Conservation (phyloP, 176 grass and related monocot genomes). For the Neostapfia colusana region DNA sequence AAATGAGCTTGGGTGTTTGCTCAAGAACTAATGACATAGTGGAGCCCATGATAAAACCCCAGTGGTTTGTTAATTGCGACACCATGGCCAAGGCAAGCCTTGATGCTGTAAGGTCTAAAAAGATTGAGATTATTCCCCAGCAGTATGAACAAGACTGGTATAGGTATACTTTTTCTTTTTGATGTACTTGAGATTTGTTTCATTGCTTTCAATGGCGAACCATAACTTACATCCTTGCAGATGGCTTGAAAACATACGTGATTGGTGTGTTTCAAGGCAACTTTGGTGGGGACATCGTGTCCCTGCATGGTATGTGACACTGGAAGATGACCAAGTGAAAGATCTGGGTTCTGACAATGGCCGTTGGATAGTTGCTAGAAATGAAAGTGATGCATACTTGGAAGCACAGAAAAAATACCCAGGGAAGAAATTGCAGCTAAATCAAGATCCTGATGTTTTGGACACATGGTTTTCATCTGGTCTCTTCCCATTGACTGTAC, state of each 20-base stretch:
- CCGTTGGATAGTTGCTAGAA: constrained; percentile 85
- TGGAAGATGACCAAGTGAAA: constrained; percentile 66
- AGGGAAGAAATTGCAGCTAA: constrained; percentile 59
- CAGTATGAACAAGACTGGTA: constrained; percentile 95
- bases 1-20: constrained; percentile 92
- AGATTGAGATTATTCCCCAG: constrained; percentile 89
- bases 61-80: constrained; percentile 87
- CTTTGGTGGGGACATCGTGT: constrained; percentile 94
- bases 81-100: constrained; percentile 78
- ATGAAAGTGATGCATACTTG: constrained; percentile 61
- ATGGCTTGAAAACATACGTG: constrained; percentile 92
- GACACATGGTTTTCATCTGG: constrained; percentile 96
- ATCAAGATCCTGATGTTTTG: constrained; percentile 90
- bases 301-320: constrained; percentile 81
- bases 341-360: constrained; percentile 62
- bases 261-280: constrained; percentile 93
- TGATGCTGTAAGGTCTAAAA: constrained; percentile 75
- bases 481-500: constrained; percentile 78
- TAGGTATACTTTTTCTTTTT: constrained; percentile 51
- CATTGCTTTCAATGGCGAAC: background rate
- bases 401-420: constrained; percentile 65
- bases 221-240: constrained; percentile 43
- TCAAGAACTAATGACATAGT: constrained; percentile 87
- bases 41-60: constrained; percentile 83
- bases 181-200: background rate